Base-by-base conservation (phyloP, 1,284 basidiomycete species). In the Inonotus obliquus region DNA sequence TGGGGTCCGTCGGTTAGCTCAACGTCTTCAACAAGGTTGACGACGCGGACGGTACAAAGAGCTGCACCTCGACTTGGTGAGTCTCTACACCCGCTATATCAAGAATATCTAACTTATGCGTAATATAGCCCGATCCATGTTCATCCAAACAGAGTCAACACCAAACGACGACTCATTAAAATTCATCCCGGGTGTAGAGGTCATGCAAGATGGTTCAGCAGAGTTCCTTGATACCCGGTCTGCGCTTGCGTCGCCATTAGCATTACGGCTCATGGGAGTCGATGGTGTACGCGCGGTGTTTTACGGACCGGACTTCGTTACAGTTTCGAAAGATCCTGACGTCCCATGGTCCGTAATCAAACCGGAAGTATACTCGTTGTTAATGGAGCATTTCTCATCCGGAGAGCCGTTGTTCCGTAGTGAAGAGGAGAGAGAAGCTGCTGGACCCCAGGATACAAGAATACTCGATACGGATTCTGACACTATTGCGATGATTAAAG, bases 401-500 rank as follows among this genome's bases (percentile, higher is more conserved):
- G 92, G 89, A 0, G 84, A 90, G 65, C 78, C 89, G 1, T 79
- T 99, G 9, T 99, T 99, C 78, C 84, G 89, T 63, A 86, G 84
- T 54, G 82, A 87, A 57, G 87, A 89, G 73, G 89, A 92, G 54
- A 77, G 80, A 59, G 90, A 90, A 55, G 83, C 81, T 27, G 91
- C 90, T 10, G 92, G 92, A 0, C 92, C 94, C 3, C 92, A 95
- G 74, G 97, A 99, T 74, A 98, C 96, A n/a, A 82, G 84, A 60
- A 97, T 99, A 66, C 79, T 98, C 41, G 96, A 98, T 69, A 93
- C 91, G 1, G 96, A 99, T 73, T 91, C 91, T n/a, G 96, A 99
- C 73, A 92, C 94, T 0, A 94, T 99, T 2, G 97, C 94, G 13
- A 99, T 99, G 96, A 96, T 99, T 71, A 99, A 99, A 76, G 96